Conservation (phyloP, 2,329 filamentous ascomycete genomes). For the Microcyclosporella mali region DNA sequence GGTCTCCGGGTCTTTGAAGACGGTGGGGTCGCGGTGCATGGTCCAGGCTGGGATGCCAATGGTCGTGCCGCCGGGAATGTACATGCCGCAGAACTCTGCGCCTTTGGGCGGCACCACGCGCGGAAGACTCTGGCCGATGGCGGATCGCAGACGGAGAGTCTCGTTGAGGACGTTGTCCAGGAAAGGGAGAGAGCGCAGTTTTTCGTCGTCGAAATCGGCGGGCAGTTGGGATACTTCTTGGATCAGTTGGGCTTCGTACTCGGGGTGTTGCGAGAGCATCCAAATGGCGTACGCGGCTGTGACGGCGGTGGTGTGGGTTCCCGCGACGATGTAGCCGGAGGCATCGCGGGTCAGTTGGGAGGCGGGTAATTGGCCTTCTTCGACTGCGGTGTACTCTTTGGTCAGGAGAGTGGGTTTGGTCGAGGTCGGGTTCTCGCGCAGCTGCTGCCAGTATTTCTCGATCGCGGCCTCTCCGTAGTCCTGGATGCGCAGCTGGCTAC, state of each 20-base stretch:
- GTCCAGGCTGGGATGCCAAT: conserved; percentile 37
- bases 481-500: not conserved
- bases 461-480: conserved; percentile 1
- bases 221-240: conserved; percentile 19
- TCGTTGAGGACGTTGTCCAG: conserved; percentile 36
- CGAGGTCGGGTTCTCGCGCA: conserved; percentile 1
- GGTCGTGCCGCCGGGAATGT: conserved; percentile 31
- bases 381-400: conserved; percentile 3
- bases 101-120: conserved; percentile 33
- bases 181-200: conserved; percentile 28
- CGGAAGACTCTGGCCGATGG: conserved; percentile 32
- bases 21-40: conserved; percentile 31
- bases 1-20: conserved; percentile 20
- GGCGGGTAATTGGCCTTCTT: not conserved
- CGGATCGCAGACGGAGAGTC: conserved; percentile 33
- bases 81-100: conserved; percentile 30
- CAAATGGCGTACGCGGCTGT: conserved; percentile 25
- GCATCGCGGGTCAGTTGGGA: not conserved
- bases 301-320: conserved; percentile 24
- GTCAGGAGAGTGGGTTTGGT: conserved; percentile 5
- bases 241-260: conserved; percentile 15
- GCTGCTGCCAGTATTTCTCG: not conserved
- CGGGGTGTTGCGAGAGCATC: conserved; percentile 17
- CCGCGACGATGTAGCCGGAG: conserved; percentile 17
- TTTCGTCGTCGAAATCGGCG: conserved; percentile 16